Evolutionary conservation across 2,329 filamentous ascomycete genomes (phyloP).

Genomic region (Talaromyces rugulosus): DNA sequence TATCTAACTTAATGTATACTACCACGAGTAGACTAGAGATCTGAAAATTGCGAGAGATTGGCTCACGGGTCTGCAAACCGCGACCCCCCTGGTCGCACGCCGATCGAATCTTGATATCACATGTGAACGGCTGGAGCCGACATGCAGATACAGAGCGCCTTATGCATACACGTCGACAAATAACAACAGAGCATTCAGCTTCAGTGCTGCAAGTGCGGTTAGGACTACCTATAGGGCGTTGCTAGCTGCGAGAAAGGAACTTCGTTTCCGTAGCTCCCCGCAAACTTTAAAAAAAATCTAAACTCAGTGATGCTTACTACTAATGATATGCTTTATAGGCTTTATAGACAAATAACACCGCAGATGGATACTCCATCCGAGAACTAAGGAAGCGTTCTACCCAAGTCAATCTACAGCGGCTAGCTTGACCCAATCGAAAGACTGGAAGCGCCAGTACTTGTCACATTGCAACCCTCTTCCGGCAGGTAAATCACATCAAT

Average conservation of each 20-base stretch:
- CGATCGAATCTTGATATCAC: background rate
- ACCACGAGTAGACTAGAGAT: background rate
- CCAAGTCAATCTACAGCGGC: background rate
- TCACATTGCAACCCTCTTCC: background rate
- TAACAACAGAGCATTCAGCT: background rate
- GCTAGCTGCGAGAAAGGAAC: background rate
- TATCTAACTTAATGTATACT: background rate
- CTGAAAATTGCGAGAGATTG: background rate
- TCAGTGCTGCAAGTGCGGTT: background rate
- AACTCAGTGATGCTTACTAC: background rate
- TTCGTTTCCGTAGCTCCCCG: background rate
- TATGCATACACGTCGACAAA: background rate
- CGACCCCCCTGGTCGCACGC: background rate
- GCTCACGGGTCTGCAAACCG: background rate
- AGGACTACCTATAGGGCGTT: background rate
- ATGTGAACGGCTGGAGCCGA: background rate
- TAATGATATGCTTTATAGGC: background rate
- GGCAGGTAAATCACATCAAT: background rate
- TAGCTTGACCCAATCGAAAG: background rate
- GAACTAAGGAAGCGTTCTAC: background rate
- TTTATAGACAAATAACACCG: background rate
- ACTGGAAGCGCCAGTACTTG: background rate
- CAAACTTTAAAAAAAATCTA: background rate
- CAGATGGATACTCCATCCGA: background rate
- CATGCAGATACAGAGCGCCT: background rate